Conservation (phyloP, 1,284 basidiomycete genomes). For the Golubevia sp. region DNA sequence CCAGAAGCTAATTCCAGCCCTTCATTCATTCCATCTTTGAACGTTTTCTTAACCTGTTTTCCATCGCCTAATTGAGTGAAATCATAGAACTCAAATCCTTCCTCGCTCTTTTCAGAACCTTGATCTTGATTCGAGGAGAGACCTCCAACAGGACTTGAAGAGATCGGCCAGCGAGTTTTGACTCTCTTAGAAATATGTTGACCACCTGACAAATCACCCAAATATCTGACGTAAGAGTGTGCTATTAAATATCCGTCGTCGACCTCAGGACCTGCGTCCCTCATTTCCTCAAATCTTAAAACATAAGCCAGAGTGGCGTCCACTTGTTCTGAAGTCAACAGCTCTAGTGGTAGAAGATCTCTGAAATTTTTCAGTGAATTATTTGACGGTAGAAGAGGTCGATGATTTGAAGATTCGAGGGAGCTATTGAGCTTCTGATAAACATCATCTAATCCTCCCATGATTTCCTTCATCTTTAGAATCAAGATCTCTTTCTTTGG, state of each 20-base stretch:
- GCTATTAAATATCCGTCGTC: neutral
- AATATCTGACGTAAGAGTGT: slow-evolving; percentile 27
- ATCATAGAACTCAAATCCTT: slow-evolving; percentile 28
- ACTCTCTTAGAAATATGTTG: slow-evolving; percentile 37
- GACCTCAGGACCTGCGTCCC: too few species aligned
- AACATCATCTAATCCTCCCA: neutral
- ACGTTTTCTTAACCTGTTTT: neutral
- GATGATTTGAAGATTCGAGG: neutral
- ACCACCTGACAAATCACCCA: slow-evolving; percentile 43
- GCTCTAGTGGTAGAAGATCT: too few species aligned
- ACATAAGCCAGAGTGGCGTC: too few species aligned
- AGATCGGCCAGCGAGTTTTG: neutral
- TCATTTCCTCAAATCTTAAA: too few species aligned
- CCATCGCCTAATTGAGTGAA: slow-evolving; percentile 6
- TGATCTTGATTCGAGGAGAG: slow-evolving; percentile 2
- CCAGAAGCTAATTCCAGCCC: slow-evolving; percentile 12
- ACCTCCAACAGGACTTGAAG: slow-evolving; percentile 9
- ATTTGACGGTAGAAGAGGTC: too few species aligned
- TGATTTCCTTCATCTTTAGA: neutral
- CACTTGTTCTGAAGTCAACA: too few species aligned
- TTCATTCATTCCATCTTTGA: neutral
- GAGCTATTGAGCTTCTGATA: neutral
- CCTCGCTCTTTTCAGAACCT: neutral
- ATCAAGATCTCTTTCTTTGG: neutral
- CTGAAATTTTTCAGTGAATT: too few species aligned